Base-by-base conservation (phyloP, 108 stramenopile species). In the Mediolabrus comicus region DNA sequence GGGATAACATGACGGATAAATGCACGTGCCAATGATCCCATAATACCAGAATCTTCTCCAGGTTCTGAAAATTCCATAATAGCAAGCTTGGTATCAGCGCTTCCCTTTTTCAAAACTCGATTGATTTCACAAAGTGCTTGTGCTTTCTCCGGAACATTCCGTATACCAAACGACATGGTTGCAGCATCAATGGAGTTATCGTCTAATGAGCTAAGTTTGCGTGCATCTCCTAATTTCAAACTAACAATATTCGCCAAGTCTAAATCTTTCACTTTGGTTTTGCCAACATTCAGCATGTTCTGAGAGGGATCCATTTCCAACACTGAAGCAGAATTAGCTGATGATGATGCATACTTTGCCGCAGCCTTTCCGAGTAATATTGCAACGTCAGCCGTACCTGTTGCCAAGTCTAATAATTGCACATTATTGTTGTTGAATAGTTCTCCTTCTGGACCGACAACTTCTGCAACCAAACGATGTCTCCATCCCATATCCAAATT, bases 151-250 rank as follows among this genome's bases (percentile, higher is more conserved):
- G 86, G 86, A 7, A 87, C 82, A 69, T 97, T 97, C 9, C 97
- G 88, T 71, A 97, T 97, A 3, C 97, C 97, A 85, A 97, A 97
- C 8, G 94, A 79, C 91, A 97, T 96, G 59, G 95, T 95, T 27
- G 93, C 87, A n/a, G 84, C 94, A 77, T 97, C 86, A 65, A 94
- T 91, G 3, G 59, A 59, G 17, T 79, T 58, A 38, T 72, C 61
- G 8, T 33, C 35, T 11, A 88, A 31, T 5, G 62, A 28, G 36
- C 51, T 54, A 32, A 95, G 77, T 32, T 86, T 64, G 35, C 79
- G 77, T 22, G 92, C 94, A 84, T 93, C 95, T 13, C 86, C 91
- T 13, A 75, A 25, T 29, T 83, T 36, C 19, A 95, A 71, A 38
- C 32, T 51, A 16, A 93, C 78, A 19, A 68, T 52, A 31, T 66